phyloP scores from a whole-genome alignment of 768 basidiomycete species.

The Tulasnella sp. region DNA sequence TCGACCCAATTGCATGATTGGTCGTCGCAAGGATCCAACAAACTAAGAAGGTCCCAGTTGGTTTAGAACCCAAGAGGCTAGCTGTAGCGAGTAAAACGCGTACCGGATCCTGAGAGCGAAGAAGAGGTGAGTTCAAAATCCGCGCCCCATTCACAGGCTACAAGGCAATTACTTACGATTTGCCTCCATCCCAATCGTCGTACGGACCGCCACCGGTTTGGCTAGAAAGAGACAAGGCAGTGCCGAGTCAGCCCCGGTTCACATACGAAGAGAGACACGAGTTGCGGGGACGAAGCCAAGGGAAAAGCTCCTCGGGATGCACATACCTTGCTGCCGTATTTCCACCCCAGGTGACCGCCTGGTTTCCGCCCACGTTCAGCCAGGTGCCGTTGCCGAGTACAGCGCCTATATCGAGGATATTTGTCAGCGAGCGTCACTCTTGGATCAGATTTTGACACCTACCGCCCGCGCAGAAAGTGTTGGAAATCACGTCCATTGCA shows the following conservation, averaged over 20 bases:
- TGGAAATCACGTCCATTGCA: conserved; percentile 72
- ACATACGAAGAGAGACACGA: conserved; percentile 31
- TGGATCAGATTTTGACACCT: neutral
- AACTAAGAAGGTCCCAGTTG: conserved; percentile 41
- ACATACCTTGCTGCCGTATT: conserved; percentile 66
- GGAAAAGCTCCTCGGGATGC: conserved; percentile 56
- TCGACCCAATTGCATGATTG: conserved; percentile 64
- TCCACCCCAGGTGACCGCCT: conserved; percentile 35
- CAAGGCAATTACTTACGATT: conserved; percentile 38
- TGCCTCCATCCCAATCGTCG: conserved; percentile 46
- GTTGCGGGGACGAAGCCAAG: conserved; percentile 64
- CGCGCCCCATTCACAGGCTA: neutral
- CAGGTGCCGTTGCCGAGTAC: conserved; percentile 36
- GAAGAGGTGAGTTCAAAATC: neutral
- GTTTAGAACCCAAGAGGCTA: neutral
- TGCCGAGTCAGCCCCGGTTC: conserved; percentile 50
- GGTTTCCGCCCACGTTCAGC: conserved; percentile 38
- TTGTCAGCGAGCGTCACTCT: conserved; percentile 36
- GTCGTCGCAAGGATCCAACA: conserved; percentile 70
- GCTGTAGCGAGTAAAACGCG: neutral
- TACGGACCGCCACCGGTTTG: conserved; percentile 48
- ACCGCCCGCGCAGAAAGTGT: conserved; percentile 71
- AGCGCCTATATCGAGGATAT: conserved; percentile 35
- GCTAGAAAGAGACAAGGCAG: conserved; percentile 38
- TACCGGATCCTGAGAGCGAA: conserved; percentile 30